Evolutionary conservation across 2,329 filamentous ascomycete species (phyloP).

Genomic region (Malbranchea zuffiana): DNA sequence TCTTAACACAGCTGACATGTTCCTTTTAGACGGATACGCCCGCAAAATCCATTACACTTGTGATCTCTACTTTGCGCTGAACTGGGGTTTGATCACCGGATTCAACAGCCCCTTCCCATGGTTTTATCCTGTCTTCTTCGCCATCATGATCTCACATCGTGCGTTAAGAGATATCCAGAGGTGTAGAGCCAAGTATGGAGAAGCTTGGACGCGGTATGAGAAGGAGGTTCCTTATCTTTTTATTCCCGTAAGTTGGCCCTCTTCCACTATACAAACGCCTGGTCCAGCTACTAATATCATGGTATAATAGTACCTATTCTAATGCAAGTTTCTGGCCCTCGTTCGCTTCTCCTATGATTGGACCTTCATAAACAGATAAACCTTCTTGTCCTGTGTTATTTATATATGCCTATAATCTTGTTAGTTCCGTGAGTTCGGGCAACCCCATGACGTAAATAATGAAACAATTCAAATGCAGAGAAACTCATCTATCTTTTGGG

Average conservation of each 20-base stretch:
- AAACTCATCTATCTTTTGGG: too few species aligned
- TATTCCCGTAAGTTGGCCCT: slow-evolving; percentile 51
- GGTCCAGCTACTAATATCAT: background rate
- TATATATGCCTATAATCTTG: too few species aligned
- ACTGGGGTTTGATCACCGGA: slow-evolving; percentile 71
- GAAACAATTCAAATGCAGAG: too few species aligned
- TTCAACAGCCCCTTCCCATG: slow-evolving; percentile 75
- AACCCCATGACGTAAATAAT: too few species aligned
- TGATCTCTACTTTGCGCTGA: slow-evolving; percentile 65
- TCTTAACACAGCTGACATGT: background rate
- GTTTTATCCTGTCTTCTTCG: slow-evolving; percentile 81
- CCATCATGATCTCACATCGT: slow-evolving; percentile 67
- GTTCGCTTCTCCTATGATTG: too few species aligned
- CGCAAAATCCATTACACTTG: slow-evolving; percentile 75
- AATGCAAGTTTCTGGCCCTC: background rate
- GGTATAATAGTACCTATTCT: slow-evolving; percentile 12
- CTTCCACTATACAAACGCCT: background rate
- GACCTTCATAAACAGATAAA: too few species aligned
- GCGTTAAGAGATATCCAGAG: slow-evolving; percentile 63
- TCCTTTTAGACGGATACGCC: slow-evolving; percentile 50
- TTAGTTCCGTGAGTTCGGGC: too few species aligned
- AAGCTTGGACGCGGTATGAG: slow-evolving; percentile 73
- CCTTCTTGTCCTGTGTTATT: too few species aligned
- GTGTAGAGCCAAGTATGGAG: slow-evolving; percentile 68
- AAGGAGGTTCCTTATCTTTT: slow-evolving; percentile 71